Evolutionary conservation across 164 flowering plant genomes (phyloP).

Genomic region (Magnolia kwangsiensis): DNA sequence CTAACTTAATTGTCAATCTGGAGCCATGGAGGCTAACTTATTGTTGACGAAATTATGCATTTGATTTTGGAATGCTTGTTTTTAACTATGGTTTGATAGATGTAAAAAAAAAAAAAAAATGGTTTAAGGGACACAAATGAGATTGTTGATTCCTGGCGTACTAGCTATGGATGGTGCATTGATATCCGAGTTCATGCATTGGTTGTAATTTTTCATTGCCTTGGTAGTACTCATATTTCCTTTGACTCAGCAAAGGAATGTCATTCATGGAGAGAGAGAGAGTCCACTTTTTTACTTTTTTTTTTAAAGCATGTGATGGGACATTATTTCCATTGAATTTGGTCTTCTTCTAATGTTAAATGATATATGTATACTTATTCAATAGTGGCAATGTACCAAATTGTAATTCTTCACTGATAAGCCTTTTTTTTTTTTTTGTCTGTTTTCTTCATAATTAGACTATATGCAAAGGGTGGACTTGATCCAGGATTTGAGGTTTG

Average conservation of each 20-base stretch:
- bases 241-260: too few species aligned
- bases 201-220: too few species aligned
- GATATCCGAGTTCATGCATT: too few species aligned
- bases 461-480: constrained; percentile 72
- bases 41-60: neutral
- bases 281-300: neutral
- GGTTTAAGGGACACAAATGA: too few species aligned
- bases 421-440: neutral
- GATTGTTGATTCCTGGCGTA: too few species aligned
- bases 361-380: neutral
- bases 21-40: neutral
- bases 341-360: neutral
- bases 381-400: neutral
- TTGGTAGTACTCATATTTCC: too few species aligned
- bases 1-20: neutral
- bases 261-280: too few species aligned
- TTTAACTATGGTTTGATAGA: too few species aligned
- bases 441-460: constrained; percentile 32
- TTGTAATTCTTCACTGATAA: too few species aligned
- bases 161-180: too few species aligned
- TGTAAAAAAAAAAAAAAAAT: too few species aligned
- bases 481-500: constrained; percentile 87
- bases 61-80: neutral
- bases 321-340: neutral
- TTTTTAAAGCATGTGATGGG: neutral